Percentiles rank a stretch among this genome's conserved stretches.
Conservation (phyloP, 108 stramenopile species). For the Fragilaria crotonensis region DNA sequence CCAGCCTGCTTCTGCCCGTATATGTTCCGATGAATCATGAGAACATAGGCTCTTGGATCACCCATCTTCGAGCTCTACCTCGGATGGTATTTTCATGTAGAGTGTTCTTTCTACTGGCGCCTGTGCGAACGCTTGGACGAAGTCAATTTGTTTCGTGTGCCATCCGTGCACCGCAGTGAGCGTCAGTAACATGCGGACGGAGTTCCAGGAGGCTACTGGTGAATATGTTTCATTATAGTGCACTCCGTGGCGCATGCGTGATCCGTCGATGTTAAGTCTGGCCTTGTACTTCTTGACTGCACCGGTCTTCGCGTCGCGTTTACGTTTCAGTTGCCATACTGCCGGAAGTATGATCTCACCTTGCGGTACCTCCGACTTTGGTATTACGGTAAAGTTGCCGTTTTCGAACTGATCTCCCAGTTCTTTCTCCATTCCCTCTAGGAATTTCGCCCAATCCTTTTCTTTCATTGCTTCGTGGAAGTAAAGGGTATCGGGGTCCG, state of each 20-base stretch:
- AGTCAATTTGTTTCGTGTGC: constrained; percentile 2
- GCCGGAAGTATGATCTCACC: constrained; percentile 23
- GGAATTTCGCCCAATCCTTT: constrained; percentile 1
- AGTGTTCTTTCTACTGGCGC: constrained; percentile 14
- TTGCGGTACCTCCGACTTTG: constrained; percentile 11
- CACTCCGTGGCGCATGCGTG: constrained; percentile 6
- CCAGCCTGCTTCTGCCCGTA: constrained; percentile 3
- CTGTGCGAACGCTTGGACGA: constrained; percentile 12
- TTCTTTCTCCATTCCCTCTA: constrained; percentile 16
- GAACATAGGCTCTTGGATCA: constrained; percentile 6
- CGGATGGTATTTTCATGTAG: constrained; percentile 18
- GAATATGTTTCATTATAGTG: constrained; percentile 24
- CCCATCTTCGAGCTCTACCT: constrained; percentile 2
- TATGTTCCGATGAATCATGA: constrained; percentile 11
- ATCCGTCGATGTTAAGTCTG: constrained; percentile 25
- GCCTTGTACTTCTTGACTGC: constrained; percentile 25
- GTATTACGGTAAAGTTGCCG: constrained; percentile 10
- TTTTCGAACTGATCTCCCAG: background rate
- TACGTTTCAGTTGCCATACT: constrained; percentile 43
- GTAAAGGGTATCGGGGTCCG: constrained; percentile 6
- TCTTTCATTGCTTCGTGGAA: constrained; percentile 14
- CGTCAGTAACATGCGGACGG: constrained; percentile 3
- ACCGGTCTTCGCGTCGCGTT: constrained; percentile 26
- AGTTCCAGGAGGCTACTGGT: too few species aligned
- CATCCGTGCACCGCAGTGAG: background rate